A percentile compares a stretch with the other conserved stretches of the same genome.
These are phyloP conservation scores for Cordyceps fumosorosea DNA, from an alignment of 2,329 filamentous ascomycete species.

Conservation along the genomic window DNA sequence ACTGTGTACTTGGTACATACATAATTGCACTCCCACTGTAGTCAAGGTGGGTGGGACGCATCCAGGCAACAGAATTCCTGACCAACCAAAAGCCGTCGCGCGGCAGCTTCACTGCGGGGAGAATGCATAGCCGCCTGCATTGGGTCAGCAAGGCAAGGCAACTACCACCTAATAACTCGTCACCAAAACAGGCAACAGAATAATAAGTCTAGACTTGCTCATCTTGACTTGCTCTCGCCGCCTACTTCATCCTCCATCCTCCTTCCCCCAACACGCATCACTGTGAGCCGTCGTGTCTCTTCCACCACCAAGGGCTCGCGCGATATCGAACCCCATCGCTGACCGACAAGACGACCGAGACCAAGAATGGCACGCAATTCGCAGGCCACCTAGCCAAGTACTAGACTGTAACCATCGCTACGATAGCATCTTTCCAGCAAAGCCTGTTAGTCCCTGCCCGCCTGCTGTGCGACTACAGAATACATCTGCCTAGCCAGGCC, in stretches of 20 bases:
- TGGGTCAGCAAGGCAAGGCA: too few species aligned
- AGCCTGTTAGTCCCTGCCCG: not conserved
- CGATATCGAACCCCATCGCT: not conserved
- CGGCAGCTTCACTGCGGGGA: not conserved
- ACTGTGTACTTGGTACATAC: too few species aligned
- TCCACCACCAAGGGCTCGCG: too few species aligned
- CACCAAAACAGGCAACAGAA: not conserved
- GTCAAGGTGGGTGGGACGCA: not conserved
- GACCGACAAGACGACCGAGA: not conserved
- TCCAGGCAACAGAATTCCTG: conserved; percentile 16
- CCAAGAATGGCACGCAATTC: not conserved
- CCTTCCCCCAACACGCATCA: too few species aligned
- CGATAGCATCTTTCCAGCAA: not conserved
- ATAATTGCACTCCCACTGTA: too few species aligned
- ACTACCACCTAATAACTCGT: too few species aligned
- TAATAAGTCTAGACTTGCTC: too few species aligned
- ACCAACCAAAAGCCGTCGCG: not conserved
- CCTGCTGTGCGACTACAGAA: not conserved
- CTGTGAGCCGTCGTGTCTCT: too few species aligned
- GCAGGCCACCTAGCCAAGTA: not conserved
- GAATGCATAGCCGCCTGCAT: not conserved
- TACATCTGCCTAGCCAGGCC: conserved; percentile 2
- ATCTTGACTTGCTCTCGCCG: not conserved
- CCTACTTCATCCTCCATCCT: too few species aligned
- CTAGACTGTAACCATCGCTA: not conserved